phyloP scores from a whole-genome alignment of 2,329 filamentous ascomycete genomes.

The Colletotrichum cuscutae region DNA sequence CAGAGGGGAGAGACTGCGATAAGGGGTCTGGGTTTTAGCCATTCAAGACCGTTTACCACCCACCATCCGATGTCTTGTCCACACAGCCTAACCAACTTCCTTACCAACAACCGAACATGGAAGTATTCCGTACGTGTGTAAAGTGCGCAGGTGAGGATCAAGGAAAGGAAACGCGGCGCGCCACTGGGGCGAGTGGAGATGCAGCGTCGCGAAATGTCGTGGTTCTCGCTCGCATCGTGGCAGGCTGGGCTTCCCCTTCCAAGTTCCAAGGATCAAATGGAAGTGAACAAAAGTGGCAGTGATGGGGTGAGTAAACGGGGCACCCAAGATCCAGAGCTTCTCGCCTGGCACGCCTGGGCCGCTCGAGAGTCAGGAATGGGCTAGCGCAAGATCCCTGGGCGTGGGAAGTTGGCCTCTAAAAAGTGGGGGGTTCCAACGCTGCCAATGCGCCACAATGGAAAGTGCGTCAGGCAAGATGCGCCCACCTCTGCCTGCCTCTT shows the following conservation, averaged over 20 bases:
- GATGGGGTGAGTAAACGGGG: background rate
- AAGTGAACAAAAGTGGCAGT: background rate
- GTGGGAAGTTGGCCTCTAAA: constrained; percentile 26
- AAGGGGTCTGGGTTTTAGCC: background rate
- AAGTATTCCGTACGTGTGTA: no score
- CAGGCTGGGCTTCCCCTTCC: background rate
- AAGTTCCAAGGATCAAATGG: background rate
- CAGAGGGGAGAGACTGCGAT: background rate
- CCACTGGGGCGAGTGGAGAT: background rate
- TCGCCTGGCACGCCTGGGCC: constrained; percentile 5
- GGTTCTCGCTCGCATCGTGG: background rate
- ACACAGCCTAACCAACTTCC: background rate
- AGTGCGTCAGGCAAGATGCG: background rate
- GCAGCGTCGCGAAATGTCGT: background rate
- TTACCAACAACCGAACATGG: background rate
- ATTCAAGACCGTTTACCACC: background rate
- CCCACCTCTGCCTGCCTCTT: background rate
- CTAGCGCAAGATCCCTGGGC: constrained; percentile 28
- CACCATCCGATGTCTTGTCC: background rate
- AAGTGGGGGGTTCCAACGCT: constrained; percentile 5
- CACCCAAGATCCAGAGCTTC: constrained; percentile 20
- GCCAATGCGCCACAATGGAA: constrained; percentile 1
- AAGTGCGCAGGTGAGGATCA: background rate
- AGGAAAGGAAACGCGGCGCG: background rate
- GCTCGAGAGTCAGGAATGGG: constrained; percentile 23